Evolutionary conservation across 176 grass and related monocot genomes (phyloP).

Genomic region (Oryza brachyantha): DNA sequence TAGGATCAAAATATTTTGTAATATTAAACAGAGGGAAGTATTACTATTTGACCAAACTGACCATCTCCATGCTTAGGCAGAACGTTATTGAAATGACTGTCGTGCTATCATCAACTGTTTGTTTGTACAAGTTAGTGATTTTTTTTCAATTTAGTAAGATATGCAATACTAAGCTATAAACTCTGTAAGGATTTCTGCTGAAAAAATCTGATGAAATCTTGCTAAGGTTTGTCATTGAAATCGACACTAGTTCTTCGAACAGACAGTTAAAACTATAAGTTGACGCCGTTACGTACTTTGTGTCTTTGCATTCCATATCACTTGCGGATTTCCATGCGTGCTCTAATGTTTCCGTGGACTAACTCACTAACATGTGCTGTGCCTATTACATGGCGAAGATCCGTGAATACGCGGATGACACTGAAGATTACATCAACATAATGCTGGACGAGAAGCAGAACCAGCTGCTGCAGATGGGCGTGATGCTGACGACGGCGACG

Average conservation of each 20-base stretch:
- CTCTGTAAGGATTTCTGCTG: not conserved
- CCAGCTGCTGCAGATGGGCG: constrained; percentile 80
- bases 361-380: too few relatives aligned
- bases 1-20: too few relatives aligned
- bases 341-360: not conserved
- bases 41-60: not conserved
- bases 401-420: constrained; percentile 78
- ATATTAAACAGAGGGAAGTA: too few relatives aligned
- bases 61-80: not conserved
- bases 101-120: not conserved
- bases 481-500: constrained; percentile 74
- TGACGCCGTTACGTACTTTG: not conserved
- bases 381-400: constrained; percentile 44
- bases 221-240: not conserved
- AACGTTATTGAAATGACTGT: not conserved
- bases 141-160: not conserved
- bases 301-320: not conserved
- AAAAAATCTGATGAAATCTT: not conserved
- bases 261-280: too few relatives aligned
- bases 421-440: constrained; percentile 80
- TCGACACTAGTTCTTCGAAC: not conserved
- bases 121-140: not conserved
- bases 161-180: not conserved
- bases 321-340: not conserved
- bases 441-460: constrained; percentile 92